phyloP scores from a whole-genome alignment of 306 rosid genomes.

The Coriaria nepalensis region DNA sequence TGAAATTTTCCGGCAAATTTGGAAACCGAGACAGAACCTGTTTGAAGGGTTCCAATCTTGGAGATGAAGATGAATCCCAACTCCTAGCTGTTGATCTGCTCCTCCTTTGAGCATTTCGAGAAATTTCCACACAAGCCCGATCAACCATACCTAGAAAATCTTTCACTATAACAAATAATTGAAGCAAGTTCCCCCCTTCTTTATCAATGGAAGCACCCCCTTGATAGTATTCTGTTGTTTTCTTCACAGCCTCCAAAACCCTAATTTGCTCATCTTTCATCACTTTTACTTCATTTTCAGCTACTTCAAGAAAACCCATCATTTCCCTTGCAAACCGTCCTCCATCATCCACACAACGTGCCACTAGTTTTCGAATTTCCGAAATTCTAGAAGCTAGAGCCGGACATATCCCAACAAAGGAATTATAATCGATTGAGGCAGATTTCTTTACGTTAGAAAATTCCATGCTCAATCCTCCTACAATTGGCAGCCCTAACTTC shows the following conservation, averaged over 20 bases:
- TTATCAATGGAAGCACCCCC: constrained; percentile 49
- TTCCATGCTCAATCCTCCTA: constrained; percentile 86
- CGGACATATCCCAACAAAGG: constrained; percentile 30
- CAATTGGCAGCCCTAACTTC: constrained; percentile 64
- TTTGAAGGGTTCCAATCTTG: too few species aligned
- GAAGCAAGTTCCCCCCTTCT: constrained; percentile 42
- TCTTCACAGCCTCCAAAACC: constrained; percentile 50
- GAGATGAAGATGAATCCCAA: too few species aligned
- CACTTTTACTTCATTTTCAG: constrained; percentile 42
- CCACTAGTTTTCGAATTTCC: constrained; percentile 28
- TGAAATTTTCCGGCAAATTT: constrained; percentile 29
- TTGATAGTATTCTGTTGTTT: constrained; percentile 62
- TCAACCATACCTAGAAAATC: constrained; percentile 88
- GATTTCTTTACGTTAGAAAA: constrained; percentile 73
- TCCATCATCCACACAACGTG: constrained; percentile 28
- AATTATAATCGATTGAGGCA: constrained; percentile 43
- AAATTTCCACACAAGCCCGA: constrained; percentile 64
- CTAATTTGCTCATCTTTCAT: constrained; percentile 37
- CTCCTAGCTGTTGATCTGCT: constrained; percentile 22
- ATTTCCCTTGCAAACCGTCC: constrained; percentile 58
- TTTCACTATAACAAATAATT: constrained; percentile 60
- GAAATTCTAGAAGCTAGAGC: constrained; percentile 27
- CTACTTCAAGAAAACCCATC: constrained; percentile 47
- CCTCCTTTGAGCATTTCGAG: constrained; percentile 49
- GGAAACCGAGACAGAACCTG: constrained; percentile 25